Conservation (phyloP, 164 flowering plant species). For the Berberis thunbergii region DNA sequence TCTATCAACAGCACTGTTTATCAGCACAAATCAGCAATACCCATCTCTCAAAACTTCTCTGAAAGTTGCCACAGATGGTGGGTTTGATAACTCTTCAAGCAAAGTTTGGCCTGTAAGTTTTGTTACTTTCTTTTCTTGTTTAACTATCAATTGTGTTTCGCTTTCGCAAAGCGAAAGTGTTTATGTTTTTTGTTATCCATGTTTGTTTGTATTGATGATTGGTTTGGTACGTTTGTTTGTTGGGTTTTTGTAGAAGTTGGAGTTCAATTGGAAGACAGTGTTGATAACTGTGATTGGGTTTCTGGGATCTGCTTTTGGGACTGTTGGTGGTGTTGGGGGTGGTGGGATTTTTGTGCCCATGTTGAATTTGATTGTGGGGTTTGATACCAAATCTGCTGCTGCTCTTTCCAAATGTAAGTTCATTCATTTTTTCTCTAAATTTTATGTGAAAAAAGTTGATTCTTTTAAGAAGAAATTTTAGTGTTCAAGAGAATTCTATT, state of each 20-base stretch:
- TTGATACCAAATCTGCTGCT: conserved; percentile 95
- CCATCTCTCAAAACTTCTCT: background rate
- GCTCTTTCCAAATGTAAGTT: conserved; percentile 85
- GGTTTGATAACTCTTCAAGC: conserved; percentile 3
- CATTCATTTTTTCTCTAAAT: background rate
- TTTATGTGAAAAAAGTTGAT: no score
- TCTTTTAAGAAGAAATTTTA: no score
- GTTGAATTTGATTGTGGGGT: conserved; percentile 85
- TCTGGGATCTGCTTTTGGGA: conserved; percentile 83
- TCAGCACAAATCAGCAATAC: background rate
- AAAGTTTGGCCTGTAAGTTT: conserved; percentile 65
- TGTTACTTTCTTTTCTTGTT: conserved; percentile 5
- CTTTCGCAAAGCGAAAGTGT: no score
- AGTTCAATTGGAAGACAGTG: conserved; percentile 60
- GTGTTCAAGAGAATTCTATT: no score
- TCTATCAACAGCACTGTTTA: conserved; percentile 29
- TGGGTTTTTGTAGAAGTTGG: conserved; percentile 42
- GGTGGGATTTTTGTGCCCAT: conserved; percentile 98
- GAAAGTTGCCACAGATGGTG: conserved; percentile 4
- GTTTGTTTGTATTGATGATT: no score
- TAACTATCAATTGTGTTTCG: no score
- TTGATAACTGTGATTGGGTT: conserved; percentile 83
- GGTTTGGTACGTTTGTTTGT: background rate
- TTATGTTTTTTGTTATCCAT: no score
- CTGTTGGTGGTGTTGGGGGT: conserved; percentile 94